Evolutionary conservation across 2,329 filamentous ascomycete genomes (phyloP), one percentile per base, ranked within the genome.

Genomic region (Mycosphaerella sp.): DNA sequence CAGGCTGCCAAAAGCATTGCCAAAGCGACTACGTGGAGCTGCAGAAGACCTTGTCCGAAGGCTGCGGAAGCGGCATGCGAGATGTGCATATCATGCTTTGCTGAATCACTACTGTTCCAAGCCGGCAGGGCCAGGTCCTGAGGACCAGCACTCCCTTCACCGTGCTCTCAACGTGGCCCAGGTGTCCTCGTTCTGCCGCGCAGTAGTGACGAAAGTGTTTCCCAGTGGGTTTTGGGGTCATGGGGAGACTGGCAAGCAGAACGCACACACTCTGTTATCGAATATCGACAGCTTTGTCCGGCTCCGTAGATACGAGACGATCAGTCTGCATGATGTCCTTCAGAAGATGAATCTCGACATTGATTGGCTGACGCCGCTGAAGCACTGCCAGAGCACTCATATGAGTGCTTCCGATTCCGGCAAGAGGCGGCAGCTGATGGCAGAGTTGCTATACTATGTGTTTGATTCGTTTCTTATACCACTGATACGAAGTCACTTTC

Each of bases 391-490:
- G 17, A 69, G 67, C 2, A 65, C 69, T 8, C 91, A 85, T 51
- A 74, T 86, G 47, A 86, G 86, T 56, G 75, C 78, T 55, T 84
- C 85, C 0, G 92, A 97, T 66, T 75, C 80, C 31, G 72, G 74
- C 6, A 97, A 96, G 70, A 84, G 91, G 9, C 76, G 74, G 26
- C 87, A 96, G 65, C 77, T 97, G 0, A 81, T 96, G 46, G 73
- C 83, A 50, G 93, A 98, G 68, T 84, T 97, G 54, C 65, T 97
- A 6, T 97, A 96, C 72, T 98, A 91, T 68, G 61, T 95, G 3
- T 93, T 98, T 64, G 93, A 98, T 70, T 96, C 91, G 0, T 77
- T 96, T 21, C 67, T 98, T 53, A 87, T 97, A 63, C 92, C 93
- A 8, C 77, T 98, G 6, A 80, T 97, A 45, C 83, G 88, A 34